Base-by-base conservation (phyloP, 192 early-diverging fungal species). In the Entomortierella lignicola region DNA sequence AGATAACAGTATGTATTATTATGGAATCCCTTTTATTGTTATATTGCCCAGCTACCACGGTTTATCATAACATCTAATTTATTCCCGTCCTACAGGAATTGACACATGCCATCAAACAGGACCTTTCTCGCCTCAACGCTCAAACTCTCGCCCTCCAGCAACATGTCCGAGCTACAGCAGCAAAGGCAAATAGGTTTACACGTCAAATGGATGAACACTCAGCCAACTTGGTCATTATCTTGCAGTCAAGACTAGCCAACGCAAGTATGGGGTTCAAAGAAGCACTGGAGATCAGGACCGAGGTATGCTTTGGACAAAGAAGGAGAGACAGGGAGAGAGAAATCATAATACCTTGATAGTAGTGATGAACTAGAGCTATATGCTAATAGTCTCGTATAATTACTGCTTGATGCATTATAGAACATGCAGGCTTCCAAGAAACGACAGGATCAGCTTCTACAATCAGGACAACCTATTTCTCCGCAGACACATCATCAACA, bases 201-300 rank as follows among this genome's bases (percentile, higher is more conserved):
- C 87, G 89, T 50, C 96, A 99, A 68, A 89, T 91, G 39, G 85
- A 89, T 47, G 97, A 99, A 71, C 98, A 99, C 82, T 93, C 95
- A 15, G 81, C 91, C n/a, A 94, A 95, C 74, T 93, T 99, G 21
- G 94, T 99, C 27, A 88, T 95, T 20, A 89, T 90, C 37, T 82
- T 99, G 62, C 96, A 99, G 84, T 92, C 94, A 53, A 95, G 91
- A 84, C 85, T 99, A 43, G 97, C 96, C 3, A 91, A 84, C 62
- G 97, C 97, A 4, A 94, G 92, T 18, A 92, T 91, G 69, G 90
- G 89, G 27, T 99, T 99, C 80, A 99, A 98, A 72, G 91, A 95
- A 70, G 94, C 99, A n/a, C 77, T 99, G 44, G 96, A 99, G 72
- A 90, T 98, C 42, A 89, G 98, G 30, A 96, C 94, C 51, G 75